These are phyloP conservation scores for Castanospermum australe DNA, from an alignment of 306 rosid species.

Conservation along the genomic window DNA sequence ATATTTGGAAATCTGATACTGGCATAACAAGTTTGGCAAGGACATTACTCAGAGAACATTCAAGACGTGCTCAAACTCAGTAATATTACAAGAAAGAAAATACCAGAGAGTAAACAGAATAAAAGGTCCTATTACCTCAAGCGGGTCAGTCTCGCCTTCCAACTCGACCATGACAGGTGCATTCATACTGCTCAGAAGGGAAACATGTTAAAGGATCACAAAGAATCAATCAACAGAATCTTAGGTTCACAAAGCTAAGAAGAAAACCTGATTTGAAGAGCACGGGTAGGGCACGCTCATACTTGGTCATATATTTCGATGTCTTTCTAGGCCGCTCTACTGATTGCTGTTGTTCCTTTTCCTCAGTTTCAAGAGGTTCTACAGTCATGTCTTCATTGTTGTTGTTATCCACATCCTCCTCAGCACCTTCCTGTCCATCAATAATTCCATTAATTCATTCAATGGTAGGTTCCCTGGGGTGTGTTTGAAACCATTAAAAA, in stretches of 20 bases:
- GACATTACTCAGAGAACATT: background rate
- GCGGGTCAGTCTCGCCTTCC: constrained; percentile 85
- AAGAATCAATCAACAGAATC: background rate
- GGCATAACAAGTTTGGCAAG: background rate
- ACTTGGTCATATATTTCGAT: constrained; percentile 75
- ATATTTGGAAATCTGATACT: background rate
- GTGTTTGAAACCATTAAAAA: background rate
- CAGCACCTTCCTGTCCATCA: constrained; percentile 67
- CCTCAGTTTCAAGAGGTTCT: constrained; percentile 53
- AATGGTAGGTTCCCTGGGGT: background rate
- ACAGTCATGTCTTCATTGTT: constrained; percentile 52
- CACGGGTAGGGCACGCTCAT: constrained; percentile 75
- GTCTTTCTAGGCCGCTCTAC: constrained; percentile 60
- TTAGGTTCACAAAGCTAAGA: background rate
- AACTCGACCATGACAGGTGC: constrained; percentile 91
- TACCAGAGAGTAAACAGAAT: background rate
- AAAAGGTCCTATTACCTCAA: constrained; percentile 49
- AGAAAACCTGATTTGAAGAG: constrained; percentile 73
- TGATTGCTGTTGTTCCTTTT: constrained; percentile 39
- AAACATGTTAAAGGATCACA: background rate
- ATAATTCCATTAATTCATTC: background rate
- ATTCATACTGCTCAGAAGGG: constrained; percentile 64
- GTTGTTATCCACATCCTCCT: constrained; percentile 56
- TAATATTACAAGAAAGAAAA: background rate
- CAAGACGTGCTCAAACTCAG: background rate